Evolutionary conservation across 2,329 filamentous ascomycete genomes (phyloP).

Genomic region (Aspergillus hortae): DNA sequence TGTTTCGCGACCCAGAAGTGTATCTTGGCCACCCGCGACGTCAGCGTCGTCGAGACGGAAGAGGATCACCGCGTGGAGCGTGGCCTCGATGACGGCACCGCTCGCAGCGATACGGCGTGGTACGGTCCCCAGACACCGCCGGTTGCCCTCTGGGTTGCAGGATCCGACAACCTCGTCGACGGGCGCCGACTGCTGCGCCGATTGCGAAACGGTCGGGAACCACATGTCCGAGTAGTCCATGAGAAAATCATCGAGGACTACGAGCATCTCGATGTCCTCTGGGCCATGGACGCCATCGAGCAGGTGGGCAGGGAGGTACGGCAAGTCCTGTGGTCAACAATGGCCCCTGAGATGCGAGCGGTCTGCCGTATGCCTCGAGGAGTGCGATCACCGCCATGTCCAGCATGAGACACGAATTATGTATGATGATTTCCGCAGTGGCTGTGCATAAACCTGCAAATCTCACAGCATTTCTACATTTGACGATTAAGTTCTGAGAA

Average conservation of each 20-base stretch:
- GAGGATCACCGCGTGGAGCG: conserved; percentile 30
- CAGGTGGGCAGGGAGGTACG: conserved; percentile 77
- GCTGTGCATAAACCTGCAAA: background rate
- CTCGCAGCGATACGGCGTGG: conserved; percentile 61
- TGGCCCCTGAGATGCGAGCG: conserved; percentile 52
- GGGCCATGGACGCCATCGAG: conserved; percentile 85
- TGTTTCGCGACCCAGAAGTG: conserved; percentile 84
- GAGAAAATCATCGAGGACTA: conserved; percentile 79
- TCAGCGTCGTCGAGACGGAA: conserved; percentile 58
- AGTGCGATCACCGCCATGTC: background rate
- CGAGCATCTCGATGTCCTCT: conserved; percentile 91
- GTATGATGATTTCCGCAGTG: background rate
- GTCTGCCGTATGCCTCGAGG: conserved; percentile 51
- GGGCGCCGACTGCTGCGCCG: conserved; percentile 69
- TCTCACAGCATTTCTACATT: background rate
- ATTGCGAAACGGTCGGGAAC: conserved; percentile 74
- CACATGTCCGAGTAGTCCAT: conserved; percentile 75
- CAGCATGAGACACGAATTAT: background rate
- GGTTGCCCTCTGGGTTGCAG: conserved; percentile 83
- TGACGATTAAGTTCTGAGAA: too few species aligned
- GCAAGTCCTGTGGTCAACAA: conserved; percentile 80
- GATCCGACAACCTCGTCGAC: conserved; percentile 79
- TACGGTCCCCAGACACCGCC: conserved; percentile 76
- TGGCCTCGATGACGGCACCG: conserved; percentile 9
- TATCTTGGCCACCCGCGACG: conserved; percentile 75